A percentile compares a stretch with the other conserved stretches of the same genome.
Evolutionary conservation across 2,329 filamentous ascomycete genomes (phyloP).

Genomic region (Thermoascus crustaceus): DNA sequence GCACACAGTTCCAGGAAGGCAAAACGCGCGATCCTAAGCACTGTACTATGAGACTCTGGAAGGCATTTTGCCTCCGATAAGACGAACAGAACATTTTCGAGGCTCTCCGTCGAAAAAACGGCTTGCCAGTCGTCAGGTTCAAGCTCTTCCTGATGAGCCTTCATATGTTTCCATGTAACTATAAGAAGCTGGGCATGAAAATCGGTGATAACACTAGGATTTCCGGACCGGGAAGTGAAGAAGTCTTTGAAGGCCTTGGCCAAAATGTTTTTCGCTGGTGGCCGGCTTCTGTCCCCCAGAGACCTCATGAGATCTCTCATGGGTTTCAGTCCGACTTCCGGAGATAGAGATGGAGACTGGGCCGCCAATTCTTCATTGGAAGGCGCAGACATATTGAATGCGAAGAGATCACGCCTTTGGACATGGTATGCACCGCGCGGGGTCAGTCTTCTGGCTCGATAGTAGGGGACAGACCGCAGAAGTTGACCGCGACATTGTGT

Average conservation of each 20-base stretch:
- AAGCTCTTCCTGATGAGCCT: constrained; percentile 26
- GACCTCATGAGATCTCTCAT: constrained; percentile 62
- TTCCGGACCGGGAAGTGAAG: constrained; percentile 48
- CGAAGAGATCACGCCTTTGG: constrained; percentile 25
- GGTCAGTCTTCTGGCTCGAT: constrained; percentile 22
- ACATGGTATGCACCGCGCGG: constrained; percentile 28
- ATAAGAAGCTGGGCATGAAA: constrained; percentile 56
- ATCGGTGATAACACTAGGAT: constrained; percentile 49
- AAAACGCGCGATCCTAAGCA: constrained; percentile 34
- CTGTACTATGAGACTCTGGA: constrained; percentile 27
- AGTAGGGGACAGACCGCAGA: constrained; percentile 22
- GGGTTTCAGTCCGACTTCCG: constrained; percentile 53
- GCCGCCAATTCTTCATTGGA: constrained; percentile 53
- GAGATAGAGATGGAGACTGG: constrained; percentile 52
- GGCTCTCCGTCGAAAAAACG: constrained; percentile 31
- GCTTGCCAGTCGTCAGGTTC: constrained; percentile 24
- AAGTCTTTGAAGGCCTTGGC: constrained; percentile 57
- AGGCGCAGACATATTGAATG: constrained; percentile 28
- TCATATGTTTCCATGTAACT: constrained; percentile 55
- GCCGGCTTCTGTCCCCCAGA: constrained; percentile 54
- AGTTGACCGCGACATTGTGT: constrained; percentile 29
- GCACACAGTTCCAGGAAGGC: constrained; percentile 30
- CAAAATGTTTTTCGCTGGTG: constrained; percentile 57
- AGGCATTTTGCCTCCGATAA: constrained; percentile 28
- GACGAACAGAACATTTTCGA: constrained; percentile 34